Evolutionary conservation across 306 rosid genomes (phyloP).

Genomic region (Cucurbita moschata): DNA sequence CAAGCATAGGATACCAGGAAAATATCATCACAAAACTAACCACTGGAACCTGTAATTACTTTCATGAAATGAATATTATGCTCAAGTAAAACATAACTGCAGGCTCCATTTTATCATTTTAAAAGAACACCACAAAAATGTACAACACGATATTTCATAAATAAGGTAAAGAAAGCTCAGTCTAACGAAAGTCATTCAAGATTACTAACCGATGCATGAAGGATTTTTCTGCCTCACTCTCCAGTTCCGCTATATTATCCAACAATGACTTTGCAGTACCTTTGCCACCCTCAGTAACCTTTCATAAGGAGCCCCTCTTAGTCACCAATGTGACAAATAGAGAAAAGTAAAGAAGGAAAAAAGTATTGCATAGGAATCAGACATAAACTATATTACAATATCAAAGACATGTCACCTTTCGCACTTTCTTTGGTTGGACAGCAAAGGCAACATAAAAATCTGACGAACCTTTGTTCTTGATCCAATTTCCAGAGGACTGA

Average conservation of each 20-base stretch:
- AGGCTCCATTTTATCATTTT: not conserved
- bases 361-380: slow-evolving; percentile 1
- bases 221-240: slow-evolving; percentile 87
- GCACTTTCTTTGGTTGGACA: slow-evolving; percentile 28
- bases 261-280: slow-evolving; percentile 74
- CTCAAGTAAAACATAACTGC: not conserved
- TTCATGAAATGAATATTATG: not conserved
- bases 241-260: slow-evolving; percentile 60
- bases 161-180: not conserved
- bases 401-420: slow-evolving; percentile 41
- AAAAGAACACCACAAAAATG: not conserved
- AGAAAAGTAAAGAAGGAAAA: not conserved
- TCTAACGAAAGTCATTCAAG: slow-evolving; percentile 5
- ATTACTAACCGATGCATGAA: slow-evolving; percentile 84
- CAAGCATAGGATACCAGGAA: not conserved
- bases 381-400: slow-evolving; percentile 10
- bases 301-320: slow-evolving; percentile 11
- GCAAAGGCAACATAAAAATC: slow-evolving; percentile 61
- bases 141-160: not conserved
- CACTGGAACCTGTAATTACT: not conserved
- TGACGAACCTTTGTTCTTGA: slow-evolving; percentile 66
- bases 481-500: slow-evolving; percentile 54
- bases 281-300: slow-evolving; percentile 61
- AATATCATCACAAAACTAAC: not conserved
- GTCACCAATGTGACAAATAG: slow-evolving; percentile 15